Evolutionary conservation across 2,329 filamentous ascomycete species (phyloP), one percentile per base, ranked within the genome.

Genomic region (Parafenestella ontariensis): DNA sequence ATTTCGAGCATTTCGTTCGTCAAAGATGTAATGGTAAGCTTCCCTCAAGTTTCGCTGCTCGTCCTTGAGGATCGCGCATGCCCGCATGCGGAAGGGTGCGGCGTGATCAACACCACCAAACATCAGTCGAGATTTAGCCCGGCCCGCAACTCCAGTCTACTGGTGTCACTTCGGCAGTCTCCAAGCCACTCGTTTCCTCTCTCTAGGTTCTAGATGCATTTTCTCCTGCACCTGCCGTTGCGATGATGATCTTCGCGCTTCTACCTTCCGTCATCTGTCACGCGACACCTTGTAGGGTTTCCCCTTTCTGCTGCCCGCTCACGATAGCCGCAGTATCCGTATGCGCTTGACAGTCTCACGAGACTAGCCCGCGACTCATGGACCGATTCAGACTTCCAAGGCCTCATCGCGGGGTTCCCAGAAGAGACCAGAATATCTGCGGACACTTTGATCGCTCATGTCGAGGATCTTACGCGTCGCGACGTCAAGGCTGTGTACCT

Each of bases 1-100:
- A 87, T 93, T 60, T 92, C 89, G 75, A 89, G 89, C 65, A 92
- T 93, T 73, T 91, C 88, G 65, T 93, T 93, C 77, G 90, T 93
- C 77, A 91, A 91, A 78, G 88, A 92, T 74, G 86, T 90, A 62
- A 80, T 93, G 79, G 90, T 93, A 86, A 85, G 89, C 63, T 54
- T 62, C 49, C 47, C 54, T 49, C 54, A 49, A 64, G 53, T 71
- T 49, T 33, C 45, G 37, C 52, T 55, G 58, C 59, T 53, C 23
- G 33, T 43, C 17, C 58, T 61, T 62, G 55, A 68, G 53, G 52
- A 24, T 56, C 13, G 46, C 57, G 50, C 44, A 67, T 69, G 70
- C 72, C 70, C 69, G 70, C 71, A 69, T 56, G 65, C 57, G 59
- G 60, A 56, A 47, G 49, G 17, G 41, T 24, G 13, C 23, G n/a